Evolutionary conservation across 495 filamentous ascomycete genomes (phyloP).

Genomic region (Aspergillus bertholletiae): DNA sequence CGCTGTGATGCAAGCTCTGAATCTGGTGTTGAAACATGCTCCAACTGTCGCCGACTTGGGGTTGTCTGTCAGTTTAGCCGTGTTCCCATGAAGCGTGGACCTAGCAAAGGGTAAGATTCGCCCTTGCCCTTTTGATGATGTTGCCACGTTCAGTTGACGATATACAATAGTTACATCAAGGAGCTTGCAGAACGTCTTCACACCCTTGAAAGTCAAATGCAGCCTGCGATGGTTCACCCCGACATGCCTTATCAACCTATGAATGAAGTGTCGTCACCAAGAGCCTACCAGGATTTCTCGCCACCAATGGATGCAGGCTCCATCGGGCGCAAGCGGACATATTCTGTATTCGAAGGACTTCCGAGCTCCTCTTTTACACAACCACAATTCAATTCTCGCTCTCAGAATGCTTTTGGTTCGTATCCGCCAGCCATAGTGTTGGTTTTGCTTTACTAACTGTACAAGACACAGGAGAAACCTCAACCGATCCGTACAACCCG

Average conservation of each 20-base stretch:
- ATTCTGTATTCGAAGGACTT: slow-evolving; percentile 53
- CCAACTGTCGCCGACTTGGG: slow-evolving; percentile 76
- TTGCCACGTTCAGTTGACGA: slow-evolving; percentile 22
- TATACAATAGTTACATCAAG: slow-evolving; percentile 75
- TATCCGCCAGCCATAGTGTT: slow-evolving; percentile 1
- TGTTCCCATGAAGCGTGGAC: slow-evolving; percentile 91
- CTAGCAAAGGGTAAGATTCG: slow-evolving; percentile 78
- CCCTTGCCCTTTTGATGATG: slow-evolving; percentile 3
- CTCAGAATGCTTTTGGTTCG: slow-evolving; percentile 38
- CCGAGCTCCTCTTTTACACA: slow-evolving; percentile 45
- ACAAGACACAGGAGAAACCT: slow-evolving; percentile 34
- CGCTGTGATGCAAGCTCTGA: slow-evolving; percentile 88
- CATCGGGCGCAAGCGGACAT: slow-evolving; percentile 52
- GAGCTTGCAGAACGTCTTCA: slow-evolving; percentile 88
- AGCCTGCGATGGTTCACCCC: slow-evolving; percentile 42
- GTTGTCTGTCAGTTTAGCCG: slow-evolving; percentile 84
- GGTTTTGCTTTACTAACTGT: slow-evolving; percentile 16
- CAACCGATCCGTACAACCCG: slow-evolving; percentile 41
- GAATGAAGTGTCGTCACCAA: slow-evolving; percentile 44
- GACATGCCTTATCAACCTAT: slow-evolving; percentile 45
- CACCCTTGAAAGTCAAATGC: slow-evolving; percentile 70
- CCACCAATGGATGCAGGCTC: slow-evolving; percentile 40
- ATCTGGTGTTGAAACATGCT: slow-evolving; percentile 72
- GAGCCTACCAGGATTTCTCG: slow-evolving; percentile 47
- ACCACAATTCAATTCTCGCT: slow-evolving; percentile 40